Evolutionary conservation across 352 stramenopile genomes (phyloP), one percentile per base, ranked within the genome.

Genomic region (Phytophthora hybrid): DNA sequence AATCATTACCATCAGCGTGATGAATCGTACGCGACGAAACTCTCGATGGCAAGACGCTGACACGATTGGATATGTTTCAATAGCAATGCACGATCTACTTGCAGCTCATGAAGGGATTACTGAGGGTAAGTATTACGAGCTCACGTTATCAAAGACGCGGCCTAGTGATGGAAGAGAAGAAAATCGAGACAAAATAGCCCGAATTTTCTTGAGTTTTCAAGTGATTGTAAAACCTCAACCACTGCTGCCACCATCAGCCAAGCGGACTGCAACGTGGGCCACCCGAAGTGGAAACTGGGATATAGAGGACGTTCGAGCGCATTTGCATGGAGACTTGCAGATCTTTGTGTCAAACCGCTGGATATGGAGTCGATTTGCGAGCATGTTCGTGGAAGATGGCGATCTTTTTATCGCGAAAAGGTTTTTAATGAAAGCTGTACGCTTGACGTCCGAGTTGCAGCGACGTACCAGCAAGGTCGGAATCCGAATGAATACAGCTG

Each of bases 351-450:
- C 56, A 5, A 79, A 51, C 7, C 69, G 69, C 18, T 93, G 85
- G 85, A 70, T 93, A 37, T 93, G 85, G 85, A 88, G 85, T n/a
- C 77, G 70, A 57, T 81, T 90, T 56, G 84, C 69, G 1, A 58
- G 41, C 0, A 39, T 83, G 29, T 91, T 84, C 65, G 53, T 80
- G 8, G 44, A 55, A 0, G 79, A 91, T 26, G 77, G 86, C 3
- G 84, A 91, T 39, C 75, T 84, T 46, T 65, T 65, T 4, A 71
- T 91, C 11, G 82, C 84, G 0, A 78, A 78, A 18, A 88, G 74
- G 73, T 88, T 91, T 26, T 79, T 81, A 10, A 55, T 69, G 2
- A 85, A 84, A 19, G 73, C 80, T 3, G 58, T 73, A 3, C 61
- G 68, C 7, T 66, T 73, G 46, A 79, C 68, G 11, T 26, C 68